Evolutionary conservation across 805 yeast species (phyloP), one percentile per base, ranked within the genome.

Genomic region (Phaffomyces antillensis): DNA sequence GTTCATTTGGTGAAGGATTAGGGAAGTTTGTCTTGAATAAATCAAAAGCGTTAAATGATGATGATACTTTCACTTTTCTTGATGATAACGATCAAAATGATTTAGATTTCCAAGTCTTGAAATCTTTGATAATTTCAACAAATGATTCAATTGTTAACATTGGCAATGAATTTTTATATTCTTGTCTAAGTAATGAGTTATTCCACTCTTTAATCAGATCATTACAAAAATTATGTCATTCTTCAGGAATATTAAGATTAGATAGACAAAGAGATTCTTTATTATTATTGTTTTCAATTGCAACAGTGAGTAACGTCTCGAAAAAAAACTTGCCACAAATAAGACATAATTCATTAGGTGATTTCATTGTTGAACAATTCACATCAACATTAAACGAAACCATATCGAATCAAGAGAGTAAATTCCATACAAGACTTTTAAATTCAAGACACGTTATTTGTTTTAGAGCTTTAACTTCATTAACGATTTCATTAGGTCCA

Each of bases 401-500:
- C 12, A 26, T 3, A 13, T 6, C 35, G 5, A 13, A 3, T 34
- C 42, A 31, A 31, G 44, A 45, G 46, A 47, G 26, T 25, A 36
- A 37, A 4, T 44, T 61, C 12, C 71, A 72, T 39, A 56, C 74
- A 1, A 64, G 84, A 47, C 58, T 60, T 30, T 67, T 86, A 37
- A 77, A 81, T 47, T 71, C 86, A 0, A 73, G 95, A 43, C 88
- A 86, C 49, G 72, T 86, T 1, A 72, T 82, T 10, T 79, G 96
- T 52, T 76, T 88, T 35, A 70, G 96, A 41, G 96, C 96, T 0
- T 62, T 91, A 34, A 67, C 82, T 4, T 85, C 87, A 48, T 67
- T 91, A 40, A 89, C 91, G 0, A 73, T 81, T 3, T 85, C 96
- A 0, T 63, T 91, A n/a, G 97, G 96, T 0, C 76, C 90, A 1